phyloP scores from a whole-genome alignment of 495 filamentous ascomycete genomes.

The Neurospora sp. region DNA sequence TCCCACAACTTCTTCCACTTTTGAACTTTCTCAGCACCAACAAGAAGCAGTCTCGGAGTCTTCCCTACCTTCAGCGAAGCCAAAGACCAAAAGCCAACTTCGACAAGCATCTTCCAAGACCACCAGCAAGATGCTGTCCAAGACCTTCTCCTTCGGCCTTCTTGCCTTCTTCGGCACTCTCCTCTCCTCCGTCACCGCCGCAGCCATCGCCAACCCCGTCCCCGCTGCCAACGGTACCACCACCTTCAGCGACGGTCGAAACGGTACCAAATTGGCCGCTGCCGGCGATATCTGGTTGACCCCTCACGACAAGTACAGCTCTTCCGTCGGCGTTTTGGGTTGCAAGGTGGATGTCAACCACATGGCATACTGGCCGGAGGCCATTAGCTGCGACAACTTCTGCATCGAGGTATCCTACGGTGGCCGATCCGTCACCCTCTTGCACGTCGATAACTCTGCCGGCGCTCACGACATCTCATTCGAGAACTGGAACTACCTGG shows the following conservation, averaged over 20 bases:
- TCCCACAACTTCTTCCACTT: background rate
- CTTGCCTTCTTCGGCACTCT: background rate
- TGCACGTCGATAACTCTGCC: constrained; percentile 31
- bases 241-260: background rate
- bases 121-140: background rate
- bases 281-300: constrained; percentile 12
- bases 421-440: constrained; percentile 30
- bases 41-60: background rate
- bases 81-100: background rate
- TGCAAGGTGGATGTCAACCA: constrained; percentile 35
- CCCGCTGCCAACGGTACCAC: too few species aligned
- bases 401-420: constrained; percentile 29
- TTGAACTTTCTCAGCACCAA: background rate
- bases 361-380: constrained; percentile 32
- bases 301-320: constrained; percentile 32
- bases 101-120: background rate
- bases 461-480: constrained; percentile 28
- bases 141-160: too few species aligned
- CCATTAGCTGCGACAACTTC: constrained; percentile 32
- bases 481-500: constrained; percentile 33
- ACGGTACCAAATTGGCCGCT: background rate
- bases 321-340: constrained; percentile 35
- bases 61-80: background rate
- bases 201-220: background rate
- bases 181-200: background rate